Base-by-base conservation (phyloP, 768 basidiomycete genomes). In the Tremella yokohamensis region DNA sequence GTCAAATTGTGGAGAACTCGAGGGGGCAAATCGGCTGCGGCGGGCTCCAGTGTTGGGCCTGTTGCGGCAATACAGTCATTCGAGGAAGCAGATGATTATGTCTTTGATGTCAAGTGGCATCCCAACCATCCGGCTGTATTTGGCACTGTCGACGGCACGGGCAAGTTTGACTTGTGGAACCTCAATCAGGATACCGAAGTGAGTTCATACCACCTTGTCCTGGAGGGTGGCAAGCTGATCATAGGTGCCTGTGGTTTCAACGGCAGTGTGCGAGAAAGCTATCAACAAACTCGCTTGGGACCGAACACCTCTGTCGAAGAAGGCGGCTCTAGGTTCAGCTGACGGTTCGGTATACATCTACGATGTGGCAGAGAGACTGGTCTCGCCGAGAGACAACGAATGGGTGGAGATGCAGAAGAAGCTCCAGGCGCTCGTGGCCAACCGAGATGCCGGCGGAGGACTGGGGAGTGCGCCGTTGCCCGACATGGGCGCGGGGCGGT, bases 31-130 rank as follows among this genome's bases (percentile, higher is more conserved):
- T 34, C 54, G 1, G 20, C 57, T 6, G 13, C 54, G 8, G 40
- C 49, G 13, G 45, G 39, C 4, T 4, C 25, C 13, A 45, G 54
- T 18, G 39, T 56, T 15, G 52, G 62, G 16, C 80, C 93, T n/a
- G n/a, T 55, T 20, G 45, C 83, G 0, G 89, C 94, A 2, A 65
- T 98, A 20, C 88, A 93, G 73, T 91, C 90, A 40, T 98, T 99
- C 69, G 94, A 99, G 64, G 94, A 97, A 76, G 89, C 92, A 12
- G 91, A 93, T 72, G 96, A 99, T 76, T 97, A 98, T 74, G 94
- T 99, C 9, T 98, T 96, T 78, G 96, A 97, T 79, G 93, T 90
- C 47, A 89, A 87, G 75, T 99, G 96, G 96, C 96, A 99, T 74
- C 92, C 94, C 6, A 81, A 84, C 13, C 93, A 99, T 77, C 96